Evolutionary conservation across 495 filamentous ascomycete genomes (phyloP), one percentile per base, ranked within the genome.

Genomic region (Wilcoxina mikolae): DNA sequence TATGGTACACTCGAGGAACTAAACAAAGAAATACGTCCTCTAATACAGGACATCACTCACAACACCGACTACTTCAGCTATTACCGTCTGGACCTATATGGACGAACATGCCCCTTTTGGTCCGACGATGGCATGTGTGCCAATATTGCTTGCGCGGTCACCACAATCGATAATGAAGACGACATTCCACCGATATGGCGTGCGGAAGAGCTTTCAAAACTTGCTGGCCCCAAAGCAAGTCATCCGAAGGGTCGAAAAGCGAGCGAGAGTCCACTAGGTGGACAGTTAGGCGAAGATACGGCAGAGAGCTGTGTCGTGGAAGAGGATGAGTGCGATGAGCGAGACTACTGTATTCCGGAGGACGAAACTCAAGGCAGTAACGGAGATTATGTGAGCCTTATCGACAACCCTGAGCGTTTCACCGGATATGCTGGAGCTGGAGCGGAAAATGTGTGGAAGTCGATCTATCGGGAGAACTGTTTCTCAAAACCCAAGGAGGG

Each of bases 41-140:
- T 80, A n/a, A 70, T 98, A 45, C 75, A 84, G 62, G 79, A 83
- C 3, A 74, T 98, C 38, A 91, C 85, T 0, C 78, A 79, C 67
- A 80, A 83, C 47, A 93, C 90, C 61, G 91, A 98, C 68, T 98
- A 95, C 74, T 98, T 98, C 69, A 84, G 88, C 52, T 87, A 96
- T 67, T 98, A 96, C 69, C 84, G 91, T 24, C 72, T 98, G 20
- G 95, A 95, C 68, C 78, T 98, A n/a, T 98, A 85, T 67, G 83
- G 93, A 64, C 91, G 89, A 69, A 79, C 77, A 71, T 98, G 91
- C 68, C 91, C 91, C 0, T 96, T 96, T 66, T 96, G 91, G 91
- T 78, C 78, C 60, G 91, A 98, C 65, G 85, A 82, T 72, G 84
- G 84, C 68, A 87, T 95, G 77, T 98, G 91, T 68, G 91, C 89